Evolutionary conservation across 2,329 filamentous ascomycete genomes (phyloP).

Genomic region (Apiospora marii): DNA sequence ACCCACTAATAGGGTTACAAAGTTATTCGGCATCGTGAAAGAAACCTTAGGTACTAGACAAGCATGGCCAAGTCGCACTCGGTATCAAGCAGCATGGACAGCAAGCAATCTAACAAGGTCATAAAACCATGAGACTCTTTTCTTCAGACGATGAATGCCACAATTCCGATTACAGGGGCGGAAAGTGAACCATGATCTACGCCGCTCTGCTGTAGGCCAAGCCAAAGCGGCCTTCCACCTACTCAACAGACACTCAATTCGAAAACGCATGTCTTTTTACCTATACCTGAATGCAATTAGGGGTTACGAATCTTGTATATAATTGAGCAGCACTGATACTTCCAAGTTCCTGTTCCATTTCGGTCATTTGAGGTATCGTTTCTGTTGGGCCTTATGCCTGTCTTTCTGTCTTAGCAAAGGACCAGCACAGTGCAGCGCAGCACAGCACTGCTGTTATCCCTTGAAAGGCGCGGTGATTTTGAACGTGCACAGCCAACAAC

Average conservation of each 20-base stretch:
- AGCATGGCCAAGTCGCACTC: neutral
- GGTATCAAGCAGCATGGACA: neutral
- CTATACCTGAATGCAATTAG: no score
- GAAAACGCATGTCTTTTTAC: neutral
- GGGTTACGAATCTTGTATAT: neutral
- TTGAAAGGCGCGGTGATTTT: neutral
- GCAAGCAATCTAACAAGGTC: neutral
- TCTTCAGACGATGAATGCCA: neutral
- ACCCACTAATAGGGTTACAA: conserved; percentile 31
- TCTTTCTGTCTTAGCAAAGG: neutral
- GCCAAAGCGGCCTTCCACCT: neutral
- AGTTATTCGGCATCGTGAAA: conserved; percentile 29
- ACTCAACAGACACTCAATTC: neutral
- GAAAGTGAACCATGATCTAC: neutral
- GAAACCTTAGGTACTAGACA: neutral
- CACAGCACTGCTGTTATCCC: neutral
- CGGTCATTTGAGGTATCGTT: neutral
- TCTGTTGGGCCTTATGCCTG: neutral
- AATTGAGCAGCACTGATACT: neutral
- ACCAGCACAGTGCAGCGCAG: neutral
- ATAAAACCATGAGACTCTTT: neutral
- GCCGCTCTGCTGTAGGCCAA: neutral
- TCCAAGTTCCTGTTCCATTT: neutral
- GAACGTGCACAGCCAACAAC: neutral
- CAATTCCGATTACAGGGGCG: neutral